Evolutionary conservation across 768 basidiomycete species (phyloP), one percentile per base, ranked within the genome.

Genomic region (Gymnopilus junonius): DNA sequence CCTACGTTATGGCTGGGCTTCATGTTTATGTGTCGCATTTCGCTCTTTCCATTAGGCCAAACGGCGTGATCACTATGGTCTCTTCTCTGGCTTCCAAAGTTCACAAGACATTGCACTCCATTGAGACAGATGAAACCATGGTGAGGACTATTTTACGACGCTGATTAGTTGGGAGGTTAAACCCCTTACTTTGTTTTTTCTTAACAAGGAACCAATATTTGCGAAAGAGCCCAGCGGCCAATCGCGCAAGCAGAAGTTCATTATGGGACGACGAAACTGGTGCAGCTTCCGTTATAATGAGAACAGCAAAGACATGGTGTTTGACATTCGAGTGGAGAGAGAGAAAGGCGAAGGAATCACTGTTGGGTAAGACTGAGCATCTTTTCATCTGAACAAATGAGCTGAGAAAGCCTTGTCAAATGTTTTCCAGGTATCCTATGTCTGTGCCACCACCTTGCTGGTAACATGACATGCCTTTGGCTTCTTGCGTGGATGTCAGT

Each of bases 211-310:
- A 34, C 92, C 94, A 2, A 67, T 97, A 8, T 97, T 97, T 75
- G 70, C 78, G 8, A 81, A 79, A 12, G 94, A 96, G 42, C 86
- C 95, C 1, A 86, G 93, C 66, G 96, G 94, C 0, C 79, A 83
- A 31, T 63, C 81, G n/a, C 84, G 91, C 37, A 93, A 93, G 73
- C 86, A 88, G 59, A 92, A 88, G 69, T 89, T 83, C 69, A 88
- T 97, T 61, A 95, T 95, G 89, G 94, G 93, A 2, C 80, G 86
- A 59, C 85, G 96, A 37, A 98, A 98, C 74, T 99, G 94, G 89
- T 91, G 92, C 70, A 82, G 83, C 37, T 86, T 93, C 8, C 76
- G 82, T 32, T 89, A 85, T 79, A 85, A 92, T 45, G 69, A 73
- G 14, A 55, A 69, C 2, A 83, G 84, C 5, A 89, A 89, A 0